Evolutionary conservation across 1,139 yeast species (phyloP).

Genomic region (Magnusiomyces tetraspermus): DNA sequence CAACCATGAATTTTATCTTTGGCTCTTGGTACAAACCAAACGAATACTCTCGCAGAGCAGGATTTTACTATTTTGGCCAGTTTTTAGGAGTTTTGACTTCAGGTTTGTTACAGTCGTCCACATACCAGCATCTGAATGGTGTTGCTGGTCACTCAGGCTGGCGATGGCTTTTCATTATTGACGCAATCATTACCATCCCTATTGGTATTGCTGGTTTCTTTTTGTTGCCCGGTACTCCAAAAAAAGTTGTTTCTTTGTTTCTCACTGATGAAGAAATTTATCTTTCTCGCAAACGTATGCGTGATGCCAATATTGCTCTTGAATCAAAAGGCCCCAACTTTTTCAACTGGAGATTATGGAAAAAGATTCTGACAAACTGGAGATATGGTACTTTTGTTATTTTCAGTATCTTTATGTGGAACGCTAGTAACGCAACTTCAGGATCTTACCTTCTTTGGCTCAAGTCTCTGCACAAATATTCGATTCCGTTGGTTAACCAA

Average conservation of each 20-base stretch:
- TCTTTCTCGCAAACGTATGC: slow-evolving; percentile 44
- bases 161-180: slow-evolving; percentile 69
- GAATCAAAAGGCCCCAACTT: slow-evolving; percentile 12
- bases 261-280: slow-evolving; percentile 57
- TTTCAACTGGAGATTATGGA: slow-evolving; percentile 34
- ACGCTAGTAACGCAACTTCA: slow-evolving; percentile 42
- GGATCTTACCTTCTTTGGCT: slow-evolving; percentile 50
- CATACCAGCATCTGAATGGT: slow-evolving; percentile 41
- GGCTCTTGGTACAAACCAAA: slow-evolving; percentile 54
- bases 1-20: slow-evolving; percentile 51
- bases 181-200: slow-evolving; percentile 50
- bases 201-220: slow-evolving; percentile 57
- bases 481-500: slow-evolving; percentile 35
- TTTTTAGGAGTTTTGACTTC: slow-evolving; percentile 53
- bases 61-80: slow-evolving; percentile 52
- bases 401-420: slow-evolving; percentile 56
- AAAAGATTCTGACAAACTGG: slow-evolving; percentile 41
- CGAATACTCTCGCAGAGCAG: slow-evolving; percentile 53
- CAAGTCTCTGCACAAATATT: slow-evolving; percentile 36
- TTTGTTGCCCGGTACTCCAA: slow-evolving; percentile 61
- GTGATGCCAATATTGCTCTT: slow-evolving; percentile 7
- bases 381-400: slow-evolving; percentile 36
- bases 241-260: slow-evolving; percentile 39
- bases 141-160: slow-evolving; percentile 48
- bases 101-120: slow-evolving; percentile 56